phyloP scores from a whole-genome alignment of 1,284 basidiomycete genomes.

The Ceratobasidium sp. region DNA sequence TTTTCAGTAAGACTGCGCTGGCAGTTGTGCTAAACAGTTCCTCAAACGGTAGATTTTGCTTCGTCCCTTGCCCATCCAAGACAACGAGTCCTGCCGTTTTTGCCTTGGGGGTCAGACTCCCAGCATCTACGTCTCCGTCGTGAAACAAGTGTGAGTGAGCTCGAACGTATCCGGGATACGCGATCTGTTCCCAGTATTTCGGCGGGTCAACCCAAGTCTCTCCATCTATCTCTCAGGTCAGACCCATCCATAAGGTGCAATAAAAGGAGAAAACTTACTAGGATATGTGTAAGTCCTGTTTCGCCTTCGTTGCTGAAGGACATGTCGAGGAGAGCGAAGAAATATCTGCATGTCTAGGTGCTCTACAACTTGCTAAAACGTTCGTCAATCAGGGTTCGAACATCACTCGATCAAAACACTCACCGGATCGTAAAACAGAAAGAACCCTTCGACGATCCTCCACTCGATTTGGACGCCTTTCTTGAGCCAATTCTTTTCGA shows the following conservation, averaged over 20 bases:
- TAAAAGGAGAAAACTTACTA: not conserved
- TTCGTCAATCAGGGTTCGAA: not conserved
- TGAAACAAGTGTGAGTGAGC: slow-evolving; percentile 82
- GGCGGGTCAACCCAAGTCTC: slow-evolving; percentile 65
- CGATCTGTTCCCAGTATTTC: slow-evolving; percentile 89
- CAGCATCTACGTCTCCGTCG: slow-evolving; percentile 78
- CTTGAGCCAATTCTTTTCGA: not conserved
- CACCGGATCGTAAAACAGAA: not conserved
- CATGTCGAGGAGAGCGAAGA: slow-evolving; percentile 5
- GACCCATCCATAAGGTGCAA: not conserved
- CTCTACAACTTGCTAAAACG: not conserved
- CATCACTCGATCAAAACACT: not conserved
- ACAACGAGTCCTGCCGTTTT: not conserved
- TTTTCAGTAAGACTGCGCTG: not conserved
- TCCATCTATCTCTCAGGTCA: not conserved
- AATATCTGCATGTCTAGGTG: not conserved
- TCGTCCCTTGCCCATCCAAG: slow-evolving; percentile 13
- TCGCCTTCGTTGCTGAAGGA: not conserved
- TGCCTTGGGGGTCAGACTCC: slow-evolving; percentile 54
- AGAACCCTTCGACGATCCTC: not conserved
- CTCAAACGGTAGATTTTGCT: slow-evolving; percentile 10
- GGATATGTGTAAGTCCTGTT: not conserved
- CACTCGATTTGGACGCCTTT: not conserved
- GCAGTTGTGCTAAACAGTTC: slow-evolving; percentile 9
- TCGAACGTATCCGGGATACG: slow-evolving; percentile 91